Percentiles rank a stretch among this genome's conserved stretches.
These are phyloP conservation scores for Durotheca rogersii DNA, from an alignment of 495 filamentous ascomycete species.

Conservation along the genomic window DNA sequence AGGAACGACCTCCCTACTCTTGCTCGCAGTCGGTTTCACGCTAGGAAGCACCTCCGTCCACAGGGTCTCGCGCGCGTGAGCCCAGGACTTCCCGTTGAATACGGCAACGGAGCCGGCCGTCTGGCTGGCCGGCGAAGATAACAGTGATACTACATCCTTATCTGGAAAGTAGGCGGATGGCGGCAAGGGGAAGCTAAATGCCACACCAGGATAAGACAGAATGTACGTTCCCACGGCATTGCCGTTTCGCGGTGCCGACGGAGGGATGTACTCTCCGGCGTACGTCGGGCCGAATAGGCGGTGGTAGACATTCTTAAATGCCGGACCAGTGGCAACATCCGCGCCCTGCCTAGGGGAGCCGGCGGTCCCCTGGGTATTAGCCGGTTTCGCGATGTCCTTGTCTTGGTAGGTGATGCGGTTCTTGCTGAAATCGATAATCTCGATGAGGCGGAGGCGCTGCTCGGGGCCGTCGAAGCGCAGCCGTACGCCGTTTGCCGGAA, in stretches of 20 bases:
- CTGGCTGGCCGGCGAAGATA: slow-evolving; percentile 74
- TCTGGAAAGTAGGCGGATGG: slow-evolving; percentile 73
- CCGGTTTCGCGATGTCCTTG: slow-evolving; percentile 73
- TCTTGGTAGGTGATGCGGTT: slow-evolving; percentile 79
- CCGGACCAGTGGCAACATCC: slow-evolving; percentile 61
- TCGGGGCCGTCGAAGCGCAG: slow-evolving; percentile 92
- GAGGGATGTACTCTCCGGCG: slow-evolving; percentile 80
- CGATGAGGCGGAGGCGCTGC: slow-evolving; percentile 86
- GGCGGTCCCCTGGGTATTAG: slow-evolving; percentile 46
- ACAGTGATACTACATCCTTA: slow-evolving; percentile 81
- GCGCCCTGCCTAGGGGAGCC: slow-evolving; percentile 34
- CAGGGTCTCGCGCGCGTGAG: slow-evolving; percentile 69
- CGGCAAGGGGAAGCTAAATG: slow-evolving; percentile 84
- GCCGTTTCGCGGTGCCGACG: slow-evolving; percentile 35
- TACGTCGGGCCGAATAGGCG: slow-evolving; percentile 88
- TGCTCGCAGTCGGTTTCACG: slow-evolving; percentile 55
- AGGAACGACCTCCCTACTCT: slow-evolving; percentile 62
- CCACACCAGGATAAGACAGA: slow-evolving; percentile 89
- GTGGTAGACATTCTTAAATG: slow-evolving; percentile 89
- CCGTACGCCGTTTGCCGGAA: slow-evolving; percentile 83
- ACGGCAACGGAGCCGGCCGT: slow-evolving; percentile 82
- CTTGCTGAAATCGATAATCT: slow-evolving; percentile 89
- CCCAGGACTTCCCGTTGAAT: slow-evolving; percentile 86
- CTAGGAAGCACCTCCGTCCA: slow-evolving; percentile 73
- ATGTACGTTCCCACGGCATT: slow-evolving; percentile 65